A percentile compares a stretch with the other conserved stretches of the same genome.
Conservation (phyloP, 768 basidiomycete species). For the Tremella yokohamensis region DNA sequence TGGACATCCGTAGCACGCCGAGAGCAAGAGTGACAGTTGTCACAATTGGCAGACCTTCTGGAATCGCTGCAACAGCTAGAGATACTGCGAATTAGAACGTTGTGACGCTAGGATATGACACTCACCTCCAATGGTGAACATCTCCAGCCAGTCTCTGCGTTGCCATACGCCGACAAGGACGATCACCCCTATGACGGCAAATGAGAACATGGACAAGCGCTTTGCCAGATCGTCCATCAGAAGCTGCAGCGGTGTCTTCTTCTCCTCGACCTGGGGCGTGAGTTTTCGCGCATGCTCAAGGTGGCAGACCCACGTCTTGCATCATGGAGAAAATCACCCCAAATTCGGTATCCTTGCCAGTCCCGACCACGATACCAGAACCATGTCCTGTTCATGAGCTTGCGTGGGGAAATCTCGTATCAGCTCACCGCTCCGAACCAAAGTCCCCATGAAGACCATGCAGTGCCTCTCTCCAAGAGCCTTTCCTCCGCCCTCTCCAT, state of each 20-base stretch:
- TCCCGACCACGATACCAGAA: conserved; percentile 79
- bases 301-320: conserved; percentile 67
- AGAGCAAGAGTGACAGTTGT: conserved; percentile 95
- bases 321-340: conserved; percentile 97
- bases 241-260: conserved; percentile 83
- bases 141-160: conserved; percentile 83
- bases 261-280: conserved; percentile 65
- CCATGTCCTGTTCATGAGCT: conserved; percentile 62
- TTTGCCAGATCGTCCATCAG: conserved; percentile 96
- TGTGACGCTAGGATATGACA: conserved; percentile 6
- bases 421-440: conserved; percentile 75
- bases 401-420: conserved; percentile 1
- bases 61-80: conserved; percentile 95
- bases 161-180: conserved; percentile 85
- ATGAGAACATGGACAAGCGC: conserved; percentile 82
- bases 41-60: conserved; percentile 92
- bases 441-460: conserved; percentile 92
- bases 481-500: conserved; percentile 50
- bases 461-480: conserved; percentile 78
- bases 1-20: conserved; percentile 89
- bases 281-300: not conserved
- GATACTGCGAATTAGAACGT: conserved; percentile 67
- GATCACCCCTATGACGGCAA: conserved; percentile 90
- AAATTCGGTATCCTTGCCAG: conserved; percentile 82
- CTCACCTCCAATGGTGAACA: conserved; percentile 98